Percentiles rank a stretch among this genome's conserved stretches.
phyloP scores from a whole-genome alignment of 2,329 filamentous ascomycete genomes.

The Penicillium corylophilum region DNA sequence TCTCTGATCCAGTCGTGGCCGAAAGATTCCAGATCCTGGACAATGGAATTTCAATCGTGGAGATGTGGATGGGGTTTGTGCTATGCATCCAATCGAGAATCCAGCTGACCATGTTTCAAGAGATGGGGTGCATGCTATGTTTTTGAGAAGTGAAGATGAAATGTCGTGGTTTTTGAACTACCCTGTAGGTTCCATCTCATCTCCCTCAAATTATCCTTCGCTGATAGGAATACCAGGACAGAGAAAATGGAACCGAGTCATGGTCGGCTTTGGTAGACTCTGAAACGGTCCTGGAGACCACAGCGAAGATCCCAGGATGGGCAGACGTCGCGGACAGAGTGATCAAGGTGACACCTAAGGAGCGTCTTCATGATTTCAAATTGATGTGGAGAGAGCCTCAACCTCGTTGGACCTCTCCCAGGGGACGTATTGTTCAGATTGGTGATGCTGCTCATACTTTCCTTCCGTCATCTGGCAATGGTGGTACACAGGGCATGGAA shows the following conservation, averaged over 20 bases:
- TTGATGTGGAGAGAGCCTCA: conserved; percentile 10
- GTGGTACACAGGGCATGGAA: conserved; percentile 52
- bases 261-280: conserved; percentile 13
- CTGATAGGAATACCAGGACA: conserved; percentile 1
- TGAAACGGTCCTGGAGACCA: conserved; percentile 10
- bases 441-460: conserved; percentile 55
- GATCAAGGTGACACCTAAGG: conserved; percentile 9
- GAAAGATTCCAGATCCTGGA: conserved; percentile 1
- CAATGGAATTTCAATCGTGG: background rate
- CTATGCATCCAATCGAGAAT: no score
- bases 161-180: conserved; percentile 6
- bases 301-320: conserved; percentile 13
- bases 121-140: background rate
- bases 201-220: background rate
- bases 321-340: conserved; percentile 9
- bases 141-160: background rate
- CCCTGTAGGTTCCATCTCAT: conserved; percentile 5
- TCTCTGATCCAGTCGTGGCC: background rate
- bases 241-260: conserved; percentile 5
- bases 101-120: background rate
- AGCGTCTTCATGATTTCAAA: conserved; percentile 3
- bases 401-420: conserved; percentile 42
- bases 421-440: conserved; percentile 46
- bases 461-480: conserved; percentile 50
- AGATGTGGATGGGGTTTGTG: conserved; percentile 3